A percentile compares a stretch with the other conserved stretches of the same genome.
phyloP scores from a whole-genome alignment of 2,329 filamentous ascomycete species.

The Diaporthe capsici region DNA sequence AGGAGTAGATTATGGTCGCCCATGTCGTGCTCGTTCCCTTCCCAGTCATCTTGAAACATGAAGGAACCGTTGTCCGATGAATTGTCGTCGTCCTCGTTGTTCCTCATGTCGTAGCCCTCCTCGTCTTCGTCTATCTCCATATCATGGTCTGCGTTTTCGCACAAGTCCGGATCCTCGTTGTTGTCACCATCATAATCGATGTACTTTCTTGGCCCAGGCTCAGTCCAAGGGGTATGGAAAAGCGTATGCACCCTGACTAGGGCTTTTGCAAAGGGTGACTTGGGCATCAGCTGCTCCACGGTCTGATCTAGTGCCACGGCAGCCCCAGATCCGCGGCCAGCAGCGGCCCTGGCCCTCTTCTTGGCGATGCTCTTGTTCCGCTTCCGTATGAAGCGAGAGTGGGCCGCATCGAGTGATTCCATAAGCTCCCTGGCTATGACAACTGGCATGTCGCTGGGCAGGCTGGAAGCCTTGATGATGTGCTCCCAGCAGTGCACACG shows the following conservation, averaged over 20 bases:
- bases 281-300: slow-evolving; percentile 21
- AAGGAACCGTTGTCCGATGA: not conserved
- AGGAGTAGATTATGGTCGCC: slow-evolving; percentile 1
- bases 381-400: slow-evolving; percentile 17
- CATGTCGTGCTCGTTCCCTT: not conserved
- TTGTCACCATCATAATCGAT: not conserved
- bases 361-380: slow-evolving; percentile 10
- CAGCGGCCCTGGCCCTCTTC: not conserved
- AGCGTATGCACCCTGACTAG: slow-evolving; percentile 4
- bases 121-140: slow-evolving; percentile 29
- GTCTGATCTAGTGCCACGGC: not conserved
- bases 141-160: not conserved
- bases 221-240: not conserved
- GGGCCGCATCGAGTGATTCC: slow-evolving; percentile 15
- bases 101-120: slow-evolving; percentile 23
- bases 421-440: slow-evolving; percentile 7
- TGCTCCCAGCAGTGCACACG: slow-evolving; percentile 11
- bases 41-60: slow-evolving; percentile 12
- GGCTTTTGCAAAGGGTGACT: slow-evolving; percentile 1
- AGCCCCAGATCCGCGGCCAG: not conserved
- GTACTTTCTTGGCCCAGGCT: not conserved
- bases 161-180: not conserved
- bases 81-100: not conserved
- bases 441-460: not conserved
- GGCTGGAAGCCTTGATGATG: slow-evolving; percentile 15